Evolutionary conservation across 257 asterid genomes (phyloP).

Genomic region (Eucommia ulmoides): DNA sequence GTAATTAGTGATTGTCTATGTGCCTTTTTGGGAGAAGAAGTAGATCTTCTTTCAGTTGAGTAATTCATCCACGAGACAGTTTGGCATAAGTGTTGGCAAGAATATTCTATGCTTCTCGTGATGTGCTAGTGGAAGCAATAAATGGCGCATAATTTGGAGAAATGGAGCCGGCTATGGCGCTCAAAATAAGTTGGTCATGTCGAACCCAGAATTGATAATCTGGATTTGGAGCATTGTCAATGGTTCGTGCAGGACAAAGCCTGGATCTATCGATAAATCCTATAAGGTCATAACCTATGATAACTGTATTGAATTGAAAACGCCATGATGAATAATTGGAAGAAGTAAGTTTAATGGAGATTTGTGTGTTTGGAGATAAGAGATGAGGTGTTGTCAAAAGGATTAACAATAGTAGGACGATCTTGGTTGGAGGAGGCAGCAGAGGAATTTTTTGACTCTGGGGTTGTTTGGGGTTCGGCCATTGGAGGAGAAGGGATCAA

Average conservation of each 20-base stretch:
- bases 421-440: too few species aligned
- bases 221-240: neutral
- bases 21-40: neutral
- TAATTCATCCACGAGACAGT: neutral
- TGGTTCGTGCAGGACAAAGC: neutral
- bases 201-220: neutral
- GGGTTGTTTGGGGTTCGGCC: too few species aligned
- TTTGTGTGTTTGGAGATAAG: neutral
- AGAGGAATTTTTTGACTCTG: too few species aligned
- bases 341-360: neutral
- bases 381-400: neutral
- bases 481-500: too few species aligned
- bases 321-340: neutral
- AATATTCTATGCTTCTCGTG: neutral
- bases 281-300: neutral
- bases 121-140: neutral
- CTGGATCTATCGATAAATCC: neutral
- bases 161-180: neutral
- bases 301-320: too few species aligned
- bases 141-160: neutral
- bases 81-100: neutral
- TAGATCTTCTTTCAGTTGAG: neutral
- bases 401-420: too few species aligned
- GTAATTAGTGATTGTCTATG: neutral
- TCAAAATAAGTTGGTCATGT: neutral